Conservation (phyloP, 306 rosid genomes). For the Begonia loranthoides region DNA sequence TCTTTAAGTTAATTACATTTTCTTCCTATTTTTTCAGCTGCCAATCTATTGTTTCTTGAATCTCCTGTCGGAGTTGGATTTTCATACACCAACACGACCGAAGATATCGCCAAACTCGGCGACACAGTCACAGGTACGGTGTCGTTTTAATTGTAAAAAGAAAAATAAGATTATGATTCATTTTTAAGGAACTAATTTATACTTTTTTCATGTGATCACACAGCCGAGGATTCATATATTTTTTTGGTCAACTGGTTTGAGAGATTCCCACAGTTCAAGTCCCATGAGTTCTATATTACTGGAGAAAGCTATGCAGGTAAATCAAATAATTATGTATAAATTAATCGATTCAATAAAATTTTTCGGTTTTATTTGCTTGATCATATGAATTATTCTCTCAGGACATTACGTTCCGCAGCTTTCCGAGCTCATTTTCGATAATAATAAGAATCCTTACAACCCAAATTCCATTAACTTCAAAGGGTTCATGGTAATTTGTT, state of each 20-base stretch:
- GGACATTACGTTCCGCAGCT: conserved; percentile 75
- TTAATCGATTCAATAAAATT: too few relatives aligned
- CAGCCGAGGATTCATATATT: conserved; percentile 62
- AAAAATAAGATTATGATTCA: too few relatives aligned
- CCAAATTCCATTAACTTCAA: conserved; percentile 24
- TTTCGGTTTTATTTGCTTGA: background rate
- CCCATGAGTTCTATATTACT: conserved; percentile 64
- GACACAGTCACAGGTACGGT: conserved; percentile 53
- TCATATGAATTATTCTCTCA: conserved; percentile 7
- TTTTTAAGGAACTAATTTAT: background rate
- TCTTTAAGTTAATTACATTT: background rate
- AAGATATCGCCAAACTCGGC: conserved; percentile 43
- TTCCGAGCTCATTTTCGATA: conserved; percentile 32
- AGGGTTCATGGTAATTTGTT: conserved; percentile 30
- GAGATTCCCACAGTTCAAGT: conserved; percentile 66
- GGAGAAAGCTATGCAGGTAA: conserved; percentile 94
- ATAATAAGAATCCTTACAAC: conserved; percentile 16
- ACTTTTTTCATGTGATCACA: background rate
- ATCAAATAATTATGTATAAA: background rate
- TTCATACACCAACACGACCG: conserved; percentile 63
- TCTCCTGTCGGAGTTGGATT: conserved; percentile 85
- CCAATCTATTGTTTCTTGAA: conserved; percentile 65
- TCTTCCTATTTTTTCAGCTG: conserved; percentile 24
- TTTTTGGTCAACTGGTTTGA: conserved; percentile 63
- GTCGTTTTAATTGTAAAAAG: conserved; percentile 3